Evolutionary conservation across 1,284 basidiomycete genomes (phyloP).

Genomic region (Ustilago sp.): DNA sequence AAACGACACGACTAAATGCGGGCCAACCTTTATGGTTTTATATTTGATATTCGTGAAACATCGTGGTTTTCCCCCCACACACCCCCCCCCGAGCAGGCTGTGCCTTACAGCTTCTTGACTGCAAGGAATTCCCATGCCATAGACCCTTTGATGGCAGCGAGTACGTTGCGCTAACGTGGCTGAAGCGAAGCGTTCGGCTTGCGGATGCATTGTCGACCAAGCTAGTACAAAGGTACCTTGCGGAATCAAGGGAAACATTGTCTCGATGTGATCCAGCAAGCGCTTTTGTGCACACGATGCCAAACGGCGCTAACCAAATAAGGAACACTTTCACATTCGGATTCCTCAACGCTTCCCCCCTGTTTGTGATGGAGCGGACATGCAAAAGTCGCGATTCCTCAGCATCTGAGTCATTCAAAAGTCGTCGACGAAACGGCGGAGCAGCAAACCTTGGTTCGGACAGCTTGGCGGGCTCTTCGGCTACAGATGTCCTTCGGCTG

Average conservation of each 20-base stretch:
- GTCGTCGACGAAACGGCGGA: background rate
- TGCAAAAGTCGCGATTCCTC: conserved; percentile 1
- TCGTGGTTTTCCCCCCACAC: background rate
- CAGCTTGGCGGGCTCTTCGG: too few species aligned
- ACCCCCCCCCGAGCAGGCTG: background rate
- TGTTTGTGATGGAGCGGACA: background rate
- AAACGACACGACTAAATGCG: background rate
- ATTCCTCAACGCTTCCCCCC: background rate
- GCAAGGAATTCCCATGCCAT: too few species aligned
- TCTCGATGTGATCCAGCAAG: background rate
- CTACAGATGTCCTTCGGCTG: background rate
- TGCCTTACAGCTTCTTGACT: too few species aligned
- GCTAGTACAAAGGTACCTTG: background rate
- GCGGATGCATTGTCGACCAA: background rate
- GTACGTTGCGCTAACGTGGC: background rate
- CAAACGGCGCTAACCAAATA: conserved; percentile 6
- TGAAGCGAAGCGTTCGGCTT: background rate
- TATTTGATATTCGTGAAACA: background rate
- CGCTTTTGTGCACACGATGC: background rate
- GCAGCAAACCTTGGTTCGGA: background rate
- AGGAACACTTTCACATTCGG: background rate
- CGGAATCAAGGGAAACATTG: background rate
- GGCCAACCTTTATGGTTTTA: background rate
- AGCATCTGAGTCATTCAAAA: background rate
- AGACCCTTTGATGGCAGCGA: too few species aligned